phyloP scores from a whole-genome alignment of 345 rosid species.

The Tarenaya hassleriana region DNA sequence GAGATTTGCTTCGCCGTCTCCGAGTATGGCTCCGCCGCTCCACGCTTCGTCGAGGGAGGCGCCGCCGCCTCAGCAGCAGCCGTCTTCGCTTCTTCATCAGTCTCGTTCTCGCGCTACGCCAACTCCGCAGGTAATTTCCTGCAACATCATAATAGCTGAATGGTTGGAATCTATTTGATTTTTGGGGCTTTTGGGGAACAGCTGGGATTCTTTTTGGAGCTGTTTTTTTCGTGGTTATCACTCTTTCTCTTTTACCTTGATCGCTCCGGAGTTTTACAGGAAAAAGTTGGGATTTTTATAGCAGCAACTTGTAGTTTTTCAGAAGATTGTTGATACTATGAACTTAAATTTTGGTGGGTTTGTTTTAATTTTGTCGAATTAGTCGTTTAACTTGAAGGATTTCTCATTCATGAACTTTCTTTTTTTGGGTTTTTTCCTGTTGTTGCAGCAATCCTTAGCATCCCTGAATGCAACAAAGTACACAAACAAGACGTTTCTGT shows the following conservation, averaged over 20 bases:
- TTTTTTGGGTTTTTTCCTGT: too few relatives aligned
- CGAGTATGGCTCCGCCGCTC: slow-evolving; percentile 33
- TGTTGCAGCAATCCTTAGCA: slow-evolving; percentile 43
- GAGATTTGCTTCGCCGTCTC: slow-evolving; percentile 49
- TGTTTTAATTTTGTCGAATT: slow-evolving; percentile 11
- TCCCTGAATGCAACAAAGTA: slow-evolving; percentile 73
- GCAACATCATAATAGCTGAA: not conserved
- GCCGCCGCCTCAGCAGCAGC: slow-evolving; percentile 17
- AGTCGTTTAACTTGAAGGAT: not conserved
- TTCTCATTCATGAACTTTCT: not conserved
- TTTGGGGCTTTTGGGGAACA: slow-evolving; percentile 2
- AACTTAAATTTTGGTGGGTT: not conserved
- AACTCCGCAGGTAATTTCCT: slow-evolving; percentile 59
- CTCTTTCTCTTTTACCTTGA: not conserved
- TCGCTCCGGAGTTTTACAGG: not conserved
- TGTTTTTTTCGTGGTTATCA: too few relatives aligned
- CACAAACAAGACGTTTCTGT: slow-evolving; percentile 69
- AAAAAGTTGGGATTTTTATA: not conserved
- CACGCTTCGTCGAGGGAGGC: slow-evolving; percentile 18
- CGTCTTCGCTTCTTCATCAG: slow-evolving; percentile 29
- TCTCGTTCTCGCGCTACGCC: slow-evolving; percentile 83
- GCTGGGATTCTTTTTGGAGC: not conserved
- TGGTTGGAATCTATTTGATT: not conserved
- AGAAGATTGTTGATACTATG: not conserved
- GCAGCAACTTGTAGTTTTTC: not conserved